phyloP scores from a whole-genome alignment of 2,329 filamentous ascomycete species.

The Cordyceps javanica region DNA sequence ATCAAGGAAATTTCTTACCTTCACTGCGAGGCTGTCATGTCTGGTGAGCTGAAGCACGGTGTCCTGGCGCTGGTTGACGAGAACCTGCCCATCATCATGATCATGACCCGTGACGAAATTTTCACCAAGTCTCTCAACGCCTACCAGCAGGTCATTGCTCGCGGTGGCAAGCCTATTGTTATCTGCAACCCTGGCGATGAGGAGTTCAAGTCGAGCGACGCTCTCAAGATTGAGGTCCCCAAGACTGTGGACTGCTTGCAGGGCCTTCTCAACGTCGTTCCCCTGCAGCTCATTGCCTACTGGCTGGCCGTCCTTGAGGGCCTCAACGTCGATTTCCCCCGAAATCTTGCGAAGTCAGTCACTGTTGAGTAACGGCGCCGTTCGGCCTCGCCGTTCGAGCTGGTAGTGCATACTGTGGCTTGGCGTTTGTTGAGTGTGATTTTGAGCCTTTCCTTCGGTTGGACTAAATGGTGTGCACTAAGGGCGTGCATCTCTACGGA shows the following conservation, averaged over 20 bases:
- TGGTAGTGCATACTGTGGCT: background rate
- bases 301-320: conserved; percentile 96
- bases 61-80: conserved; percentile 95
- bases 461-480: background rate
- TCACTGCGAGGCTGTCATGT: conserved; percentile 99
- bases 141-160: conserved; percentile 98
- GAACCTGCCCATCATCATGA: conserved; percentile 99
- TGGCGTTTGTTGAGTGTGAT: background rate
- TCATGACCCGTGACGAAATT: conserved; percentile 89
- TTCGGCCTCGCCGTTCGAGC: background rate
- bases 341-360: conserved; percentile 97
- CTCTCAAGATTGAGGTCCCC: conserved; percentile 96
- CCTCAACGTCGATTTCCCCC: conserved; percentile 95
- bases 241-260: conserved; percentile 93
- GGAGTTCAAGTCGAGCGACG: conserved; percentile 83
- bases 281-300: conserved; percentile 96
- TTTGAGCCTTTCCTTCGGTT: background rate
- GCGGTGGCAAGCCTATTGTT: conserved; percentile 92
- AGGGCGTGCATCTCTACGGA: background rate
- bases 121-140: conserved; percentile 99
- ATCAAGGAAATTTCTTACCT: conserved; percentile 99
- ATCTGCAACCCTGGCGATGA: conserved; percentile 90
- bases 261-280: conserved; percentile 95
- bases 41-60: conserved; percentile 97
- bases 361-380: conserved; percentile 78